Percentiles rank a stretch among this genome's conserved stretches.
phyloP scores from a whole-genome alignment of 768 basidiomycete species.

The Porpolomopsis calyptriformis region DNA sequence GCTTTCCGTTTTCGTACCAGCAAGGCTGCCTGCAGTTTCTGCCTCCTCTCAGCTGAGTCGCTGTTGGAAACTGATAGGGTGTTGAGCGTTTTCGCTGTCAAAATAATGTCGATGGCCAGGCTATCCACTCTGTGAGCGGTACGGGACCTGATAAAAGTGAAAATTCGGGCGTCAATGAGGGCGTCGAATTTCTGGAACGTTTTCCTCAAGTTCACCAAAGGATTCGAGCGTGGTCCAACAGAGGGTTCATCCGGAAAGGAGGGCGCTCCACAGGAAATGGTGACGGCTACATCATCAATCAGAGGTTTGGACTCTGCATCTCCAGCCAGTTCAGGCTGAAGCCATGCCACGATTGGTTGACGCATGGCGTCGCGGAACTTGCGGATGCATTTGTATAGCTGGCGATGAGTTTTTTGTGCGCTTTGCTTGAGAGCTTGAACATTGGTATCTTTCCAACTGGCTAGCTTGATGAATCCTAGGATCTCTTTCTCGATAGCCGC shows the following conservation, averaged over 20 bases:
- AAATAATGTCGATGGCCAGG: constrained; percentile 53
- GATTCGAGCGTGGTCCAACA: constrained; percentile 15
- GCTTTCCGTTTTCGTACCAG: constrained; percentile 80
- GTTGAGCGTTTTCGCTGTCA: constrained; percentile 48
- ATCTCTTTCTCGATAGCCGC: constrained; percentile 67
- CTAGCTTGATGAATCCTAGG: constrained; percentile 79
- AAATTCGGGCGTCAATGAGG: constrained; percentile 34
- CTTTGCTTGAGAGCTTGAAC: constrained; percentile 88
- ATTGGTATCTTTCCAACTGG: constrained; percentile 97
- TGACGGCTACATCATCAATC: neutral
- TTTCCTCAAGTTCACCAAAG: constrained; percentile 37
- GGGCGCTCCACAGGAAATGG: constrained; percentile 1
- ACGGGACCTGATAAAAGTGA: constrained; percentile 29
- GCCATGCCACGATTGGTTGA: constrained; percentile 44
- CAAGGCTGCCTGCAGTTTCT: constrained; percentile 61
- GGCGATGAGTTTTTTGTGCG: constrained; percentile 81
- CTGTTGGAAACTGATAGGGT: constrained; percentile 31
- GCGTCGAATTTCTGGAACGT: constrained; percentile 42
- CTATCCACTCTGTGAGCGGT: constrained; percentile 39
- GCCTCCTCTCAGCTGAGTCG: constrained; percentile 37
- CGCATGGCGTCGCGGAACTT: constrained; percentile 89
- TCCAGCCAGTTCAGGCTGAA: constrained; percentile 28
- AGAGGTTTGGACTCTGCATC: constrained; percentile 24
- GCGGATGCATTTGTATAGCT: constrained; percentile 80
- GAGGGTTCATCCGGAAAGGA: neutral